Base-by-base conservation (phyloP, 768 basidiomycete species). In the Floccularia luteovirens region DNA sequence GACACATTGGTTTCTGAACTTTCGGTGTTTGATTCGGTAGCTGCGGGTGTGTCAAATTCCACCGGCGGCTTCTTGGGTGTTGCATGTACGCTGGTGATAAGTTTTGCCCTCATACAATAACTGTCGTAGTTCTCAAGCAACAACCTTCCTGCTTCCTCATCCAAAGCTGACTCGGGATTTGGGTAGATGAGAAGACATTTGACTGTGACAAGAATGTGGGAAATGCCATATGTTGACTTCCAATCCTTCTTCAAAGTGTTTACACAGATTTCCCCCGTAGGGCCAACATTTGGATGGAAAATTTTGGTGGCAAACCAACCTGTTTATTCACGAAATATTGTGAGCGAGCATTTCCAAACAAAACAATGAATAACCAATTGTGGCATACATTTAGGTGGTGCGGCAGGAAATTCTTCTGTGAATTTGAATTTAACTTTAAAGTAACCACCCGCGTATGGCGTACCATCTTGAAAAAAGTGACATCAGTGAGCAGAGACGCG, bases 231-330 rank as follows among this genome's bases (percentile, higher is more conserved):
- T 10, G 81, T 75, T 17, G 87, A 74, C 57, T 91, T 86, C 93
- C 93, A 97, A 53, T 94, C 91, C 60, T 96, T 94, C 73, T 96
- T 97, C 19, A 97, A 66, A 5, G 92, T 97, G 64, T 93, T 94
- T 11, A 97, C 92, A 58, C 92, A 97, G 49, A 97, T 97, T 61
- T 96, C 92, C 12, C 92, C 92, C 0, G 75, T 60, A 24, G 75
- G 71, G 0, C 91, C 93, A 28, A 98, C 90, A 52, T 98, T 98
- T 0, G 94, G 93, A 53, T 97, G 93, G 61, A 97, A 97, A 42
- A 98, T 93, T 67, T 94, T 96, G 36, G 93, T 96, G 11, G 74
- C 66, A 49, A 96, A 86, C 69, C 88, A 83, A 54, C 93, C 92
- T 94, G 48, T 8, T 30, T 43, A 41, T n/a, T n/a, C n/a, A n/a